phyloP scores from a whole-genome alignment of 257 asterid species.

The Gentiana macrophylla region DNA sequence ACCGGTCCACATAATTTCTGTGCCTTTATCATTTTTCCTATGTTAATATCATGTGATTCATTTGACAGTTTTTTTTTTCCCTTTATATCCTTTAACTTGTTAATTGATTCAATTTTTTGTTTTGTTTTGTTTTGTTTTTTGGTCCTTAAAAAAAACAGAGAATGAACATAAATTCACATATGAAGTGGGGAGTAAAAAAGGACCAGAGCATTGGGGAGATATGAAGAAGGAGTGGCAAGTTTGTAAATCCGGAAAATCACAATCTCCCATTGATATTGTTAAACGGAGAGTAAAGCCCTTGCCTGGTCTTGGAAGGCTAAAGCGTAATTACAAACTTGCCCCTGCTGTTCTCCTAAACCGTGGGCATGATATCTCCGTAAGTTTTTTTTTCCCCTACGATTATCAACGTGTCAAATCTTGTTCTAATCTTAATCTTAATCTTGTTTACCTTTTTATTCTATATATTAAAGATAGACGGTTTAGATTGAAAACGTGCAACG shows the following conservation, averaged over 20 bases:
- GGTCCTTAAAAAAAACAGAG: conserved; percentile 15
- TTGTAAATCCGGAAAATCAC: conserved; percentile 40
- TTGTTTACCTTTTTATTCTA: too few relatives aligned
- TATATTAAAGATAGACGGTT: too few relatives aligned
- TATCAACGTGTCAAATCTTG: not conserved
- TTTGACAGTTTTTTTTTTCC: too few relatives aligned
- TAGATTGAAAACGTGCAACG: too few relatives aligned
- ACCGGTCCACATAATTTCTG: too few relatives aligned
- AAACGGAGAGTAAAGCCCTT: conserved; percentile 16
- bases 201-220: conserved; percentile 53
- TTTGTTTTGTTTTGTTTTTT: too few relatives aligned
- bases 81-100: too few relatives aligned
- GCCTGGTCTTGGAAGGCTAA: conserved; percentile 17
- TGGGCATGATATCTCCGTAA: conserved; percentile 62
- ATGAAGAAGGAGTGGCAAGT: conserved; percentile 34
- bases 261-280: conserved; percentile 56
- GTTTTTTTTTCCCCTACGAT: not conserved
- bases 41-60: too few relatives aligned
- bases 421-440: not conserved
- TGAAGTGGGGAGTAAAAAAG: conserved; percentile 9
- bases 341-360: conserved; percentile 41
- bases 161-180: conserved; percentile 37
- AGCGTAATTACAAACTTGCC: conserved; percentile 33
- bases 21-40: too few relatives aligned
- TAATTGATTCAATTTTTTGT: too few relatives aligned